Conservation (phyloP, 768 basidiomycete genomes). For the Auriculariales sp. region DNA sequence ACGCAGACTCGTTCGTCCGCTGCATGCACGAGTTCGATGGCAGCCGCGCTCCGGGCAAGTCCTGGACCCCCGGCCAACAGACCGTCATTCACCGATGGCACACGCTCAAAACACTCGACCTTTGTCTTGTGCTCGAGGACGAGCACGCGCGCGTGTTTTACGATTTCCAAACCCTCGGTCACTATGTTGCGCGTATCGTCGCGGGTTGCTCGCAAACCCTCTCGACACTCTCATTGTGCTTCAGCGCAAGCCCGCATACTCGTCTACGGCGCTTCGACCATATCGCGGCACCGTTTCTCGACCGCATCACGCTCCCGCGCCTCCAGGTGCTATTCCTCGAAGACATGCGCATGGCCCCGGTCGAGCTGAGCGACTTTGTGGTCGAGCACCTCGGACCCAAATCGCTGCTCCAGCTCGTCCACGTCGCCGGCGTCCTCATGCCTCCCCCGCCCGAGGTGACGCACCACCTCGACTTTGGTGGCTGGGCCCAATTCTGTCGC, state of each 20-base stretch:
- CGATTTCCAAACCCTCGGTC: not conserved
- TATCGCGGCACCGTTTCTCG: not conserved
- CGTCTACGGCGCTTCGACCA: not conserved
- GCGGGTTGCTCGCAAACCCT: not conserved
- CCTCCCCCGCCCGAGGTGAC: not conserved
- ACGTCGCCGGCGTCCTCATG: not conserved
- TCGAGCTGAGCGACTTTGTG: not conserved
- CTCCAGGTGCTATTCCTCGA: not conserved
- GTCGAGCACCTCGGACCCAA: not conserved
- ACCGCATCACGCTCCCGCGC: not conserved
- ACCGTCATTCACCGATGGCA: not conserved
- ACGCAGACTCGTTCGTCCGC: not conserved
- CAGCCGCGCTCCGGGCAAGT: not conserved
- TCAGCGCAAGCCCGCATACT: not conserved
- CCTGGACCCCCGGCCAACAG: not conserved
- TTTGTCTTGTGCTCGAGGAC: not conserved
- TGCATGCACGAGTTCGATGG: constrained; percentile 1
- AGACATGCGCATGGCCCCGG: not conserved
- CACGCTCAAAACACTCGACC: not conserved
- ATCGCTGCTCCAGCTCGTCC: not conserved
- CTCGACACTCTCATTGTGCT: not conserved
- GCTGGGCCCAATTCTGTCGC: not conserved
- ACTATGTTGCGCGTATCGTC: not conserved
- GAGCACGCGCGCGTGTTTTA: not conserved
- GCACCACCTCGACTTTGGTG: not conserved